Evolutionary conservation across 164 flowering plant genomes (phyloP), one percentile per base, ranked within the genome.

Genomic region (Saururus chinensis): DNA sequence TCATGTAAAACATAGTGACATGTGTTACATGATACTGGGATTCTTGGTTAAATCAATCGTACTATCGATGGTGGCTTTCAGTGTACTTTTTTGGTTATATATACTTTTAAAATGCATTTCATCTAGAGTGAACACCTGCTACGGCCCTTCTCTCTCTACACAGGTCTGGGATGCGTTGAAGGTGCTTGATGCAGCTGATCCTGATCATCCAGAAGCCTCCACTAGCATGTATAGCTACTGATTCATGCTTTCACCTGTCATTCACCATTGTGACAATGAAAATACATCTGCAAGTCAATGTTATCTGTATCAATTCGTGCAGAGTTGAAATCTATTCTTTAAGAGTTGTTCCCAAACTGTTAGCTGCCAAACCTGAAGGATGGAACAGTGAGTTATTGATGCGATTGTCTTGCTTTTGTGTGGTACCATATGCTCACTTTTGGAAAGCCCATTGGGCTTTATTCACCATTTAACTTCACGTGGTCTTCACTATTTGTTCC

Each of bases 151-250:
- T 14, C 49, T 4, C 12, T 14, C 9, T 42, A 42, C 12, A 49
- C 70, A 80, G 83, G 86, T 82, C 17, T 82, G 86, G 86, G 69
- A 80, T 62, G 84, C 86, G 30, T 74, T 80, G 25, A 75, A 80
- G 78, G 66, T 82, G 73, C 82, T 82, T 61, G 86, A 82, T 76
- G 84, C 86, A 57, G 76, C 78, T 49, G 80, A 80, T 66, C 65
- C 73, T 24, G 79, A 82, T 64, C 53, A 63, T 24, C 82, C 86
- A 42, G 79, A 77, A 71, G 66, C 78, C 37, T 80, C 87, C 42
- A 40, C 77, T 30, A 74, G 64, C 7, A 64, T 82, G 84, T 78
- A 76, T 12, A 57, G 26, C 40, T 23, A 23, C 55, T 30, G 41
- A 26, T 19, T 26, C 14, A 22, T 17, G 16, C 17, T 48, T 22